Evolutionary conservation across 2,329 filamentous ascomycete genomes (phyloP).

Genomic region (Aspergillus sp.): DNA sequence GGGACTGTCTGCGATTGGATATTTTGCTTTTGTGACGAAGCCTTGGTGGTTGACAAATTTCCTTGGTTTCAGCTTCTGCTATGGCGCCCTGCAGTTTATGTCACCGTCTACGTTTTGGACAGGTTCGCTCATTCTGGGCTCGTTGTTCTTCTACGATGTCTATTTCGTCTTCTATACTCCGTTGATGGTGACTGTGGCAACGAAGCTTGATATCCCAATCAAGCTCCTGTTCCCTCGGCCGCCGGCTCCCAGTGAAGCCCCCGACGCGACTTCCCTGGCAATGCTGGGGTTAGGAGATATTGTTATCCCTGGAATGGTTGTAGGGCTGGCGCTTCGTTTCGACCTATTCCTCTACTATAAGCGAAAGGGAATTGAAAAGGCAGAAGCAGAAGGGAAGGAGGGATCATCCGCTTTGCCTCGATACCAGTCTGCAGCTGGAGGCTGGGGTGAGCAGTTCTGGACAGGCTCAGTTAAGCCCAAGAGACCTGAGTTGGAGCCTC

Average conservation of each 20-base stretch:
- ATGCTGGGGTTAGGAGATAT: constrained; percentile 95
- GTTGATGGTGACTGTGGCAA: constrained; percentile 60
- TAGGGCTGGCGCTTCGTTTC: constrained; percentile 80
- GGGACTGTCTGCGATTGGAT: constrained; percentile 49
- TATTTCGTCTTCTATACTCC: constrained; percentile 54
- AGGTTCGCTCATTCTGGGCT: constrained; percentile 65
- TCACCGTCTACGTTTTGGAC: constrained; percentile 83
- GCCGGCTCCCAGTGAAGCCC: constrained; percentile 37
- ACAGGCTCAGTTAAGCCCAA: constrained; percentile 34
- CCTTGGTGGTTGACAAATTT: constrained; percentile 73
- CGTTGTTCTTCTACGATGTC: constrained; percentile 90
- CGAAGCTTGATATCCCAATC: constrained; percentile 80
- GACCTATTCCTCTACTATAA: constrained; percentile 81
- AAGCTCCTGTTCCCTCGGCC: constrained; percentile 79
- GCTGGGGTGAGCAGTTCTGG: constrained; percentile 84
- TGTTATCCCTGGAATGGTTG: constrained; percentile 82
- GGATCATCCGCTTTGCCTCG: constrained; percentile 23
- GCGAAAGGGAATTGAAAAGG: constrained; percentile 47
- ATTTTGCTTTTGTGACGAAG: constrained; percentile 55
- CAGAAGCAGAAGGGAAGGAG: constrained; percentile 13
- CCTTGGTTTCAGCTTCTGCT: constrained; percentile 79
- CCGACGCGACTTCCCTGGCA: constrained; percentile 41
- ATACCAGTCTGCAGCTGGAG: constrained; percentile 53
- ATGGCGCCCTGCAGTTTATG: constrained; percentile 70
- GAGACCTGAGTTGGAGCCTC: constrained; percentile 23